phyloP scores from a whole-genome alignment of 2,329 filamentous ascomycete species.

The Beauveria pseudobassiana region DNA sequence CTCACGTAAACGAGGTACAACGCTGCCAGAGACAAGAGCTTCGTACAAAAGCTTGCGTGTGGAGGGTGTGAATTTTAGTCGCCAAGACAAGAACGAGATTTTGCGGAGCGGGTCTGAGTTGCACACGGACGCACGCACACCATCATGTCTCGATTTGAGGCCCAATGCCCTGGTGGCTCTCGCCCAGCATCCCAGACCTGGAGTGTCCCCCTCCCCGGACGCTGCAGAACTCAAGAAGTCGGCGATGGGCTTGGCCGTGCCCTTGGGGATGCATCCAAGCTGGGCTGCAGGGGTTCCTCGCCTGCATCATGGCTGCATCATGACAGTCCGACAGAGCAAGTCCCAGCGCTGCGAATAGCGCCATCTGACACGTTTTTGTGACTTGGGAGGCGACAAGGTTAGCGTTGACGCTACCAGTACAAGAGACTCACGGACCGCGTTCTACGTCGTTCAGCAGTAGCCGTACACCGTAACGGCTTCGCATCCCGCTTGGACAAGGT shows the following conservation, averaged over 20 bases:
- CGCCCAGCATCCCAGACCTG: too few relatives aligned
- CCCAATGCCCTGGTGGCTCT: too few relatives aligned
- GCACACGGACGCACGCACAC: too few relatives aligned
- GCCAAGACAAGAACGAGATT: too few relatives aligned
- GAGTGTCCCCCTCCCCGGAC: not conserved
- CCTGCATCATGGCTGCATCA: not conserved
- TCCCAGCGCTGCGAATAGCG: constrained; percentile 1
- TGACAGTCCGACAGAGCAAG: not conserved
- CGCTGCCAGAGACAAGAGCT: too few relatives aligned
- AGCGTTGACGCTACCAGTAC: not conserved
- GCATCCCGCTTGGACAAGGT: constrained; percentile 1
- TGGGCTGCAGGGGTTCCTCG: not conserved
- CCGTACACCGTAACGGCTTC: too few relatives aligned
- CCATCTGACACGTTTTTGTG: constrained; percentile 10
- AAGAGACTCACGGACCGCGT: constrained; percentile 6
- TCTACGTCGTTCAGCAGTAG: not conserved
- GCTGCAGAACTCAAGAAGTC: not conserved
- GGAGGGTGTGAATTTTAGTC: too few relatives aligned
- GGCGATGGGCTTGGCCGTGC: not conserved
- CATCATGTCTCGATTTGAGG: too few relatives aligned
- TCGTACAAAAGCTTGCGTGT: too few relatives aligned
- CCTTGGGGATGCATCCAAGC: not conserved
- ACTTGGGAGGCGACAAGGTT: not conserved
- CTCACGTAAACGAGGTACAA: too few relatives aligned
- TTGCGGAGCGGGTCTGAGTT: too few relatives aligned